Conservation (phyloP, 2,329 filamentous ascomycete genomes). For the Botrytis cinerea region DNA sequence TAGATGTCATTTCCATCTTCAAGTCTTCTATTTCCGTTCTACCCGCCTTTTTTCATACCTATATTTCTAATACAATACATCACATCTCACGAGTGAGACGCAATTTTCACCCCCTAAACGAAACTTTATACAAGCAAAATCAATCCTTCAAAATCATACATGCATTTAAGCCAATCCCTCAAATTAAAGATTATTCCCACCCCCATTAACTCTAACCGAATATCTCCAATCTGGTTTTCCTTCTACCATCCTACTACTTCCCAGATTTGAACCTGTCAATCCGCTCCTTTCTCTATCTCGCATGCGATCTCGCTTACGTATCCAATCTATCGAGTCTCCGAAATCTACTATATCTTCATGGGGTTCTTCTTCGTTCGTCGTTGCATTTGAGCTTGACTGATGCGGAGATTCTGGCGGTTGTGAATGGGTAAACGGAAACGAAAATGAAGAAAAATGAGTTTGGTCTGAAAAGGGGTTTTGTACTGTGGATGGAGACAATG, state of each 20-base stretch:
- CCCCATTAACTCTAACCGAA: not conserved
- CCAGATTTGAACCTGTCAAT: not conserved
- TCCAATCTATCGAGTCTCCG: not conserved
- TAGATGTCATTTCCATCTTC: not conserved
- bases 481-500: not conserved
- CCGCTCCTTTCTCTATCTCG: not conserved
- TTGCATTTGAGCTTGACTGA: not conserved
- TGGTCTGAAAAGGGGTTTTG: not conserved
- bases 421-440: not conserved
- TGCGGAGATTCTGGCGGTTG: not conserved
- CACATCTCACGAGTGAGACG: not conserved
- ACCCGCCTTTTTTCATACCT: not conserved
- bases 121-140: not conserved
- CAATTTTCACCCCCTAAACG: not conserved
- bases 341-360: not conserved
- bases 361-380: not conserved
- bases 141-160: not conserved
- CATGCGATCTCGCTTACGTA: not conserved
- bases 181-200: not conserved
- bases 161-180: not conserved
- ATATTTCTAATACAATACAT: not conserved
- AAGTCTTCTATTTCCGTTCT: not conserved
- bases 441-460: not conserved
- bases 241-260: not conserved
- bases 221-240: not conserved